Conservation (phyloP, 2,329 filamentous ascomycete genomes). For the Aspergillus eucalypticola region DNA sequence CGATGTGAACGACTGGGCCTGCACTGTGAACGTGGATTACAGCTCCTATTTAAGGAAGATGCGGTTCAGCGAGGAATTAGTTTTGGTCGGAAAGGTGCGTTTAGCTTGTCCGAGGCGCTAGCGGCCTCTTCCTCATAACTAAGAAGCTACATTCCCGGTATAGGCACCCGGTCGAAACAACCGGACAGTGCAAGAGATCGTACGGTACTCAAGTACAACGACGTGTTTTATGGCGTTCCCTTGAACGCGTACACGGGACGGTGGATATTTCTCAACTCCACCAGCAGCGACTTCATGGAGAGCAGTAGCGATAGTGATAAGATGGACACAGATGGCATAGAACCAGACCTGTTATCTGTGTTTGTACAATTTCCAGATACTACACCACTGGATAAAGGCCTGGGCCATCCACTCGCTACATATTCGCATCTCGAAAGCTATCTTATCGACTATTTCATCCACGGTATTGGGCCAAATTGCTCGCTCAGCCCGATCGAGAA, state of each 20-base stretch:
- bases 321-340: neutral
- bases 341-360: neutral
- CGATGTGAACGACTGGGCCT: slow-evolving; percentile 30
- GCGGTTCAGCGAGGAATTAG: slow-evolving; percentile 31
- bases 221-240: slow-evolving; percentile 1
- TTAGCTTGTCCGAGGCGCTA: neutral
- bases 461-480: slow-evolving; percentile 32
- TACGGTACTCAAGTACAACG: slow-evolving; percentile 13
- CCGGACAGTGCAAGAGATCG: neutral
- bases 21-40: slow-evolving; percentile 27
- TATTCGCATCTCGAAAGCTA: slow-evolving; percentile 18
- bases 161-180: slow-evolving; percentile 11
- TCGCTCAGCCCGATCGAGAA: slow-evolving; percentile 31
- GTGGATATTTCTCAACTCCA: slow-evolving; percentile 32
- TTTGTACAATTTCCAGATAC: neutral
- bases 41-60: slow-evolving; percentile 33
- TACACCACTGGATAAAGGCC: neutral
- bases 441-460: slow-evolving; percentile 33
- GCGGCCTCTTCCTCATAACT: neutral
- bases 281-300: slow-evolving; percentile 20
- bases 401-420: slow-evolving; percentile 16
- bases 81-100: slow-evolving; percentile 27
- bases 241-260: slow-evolving; percentile 5
- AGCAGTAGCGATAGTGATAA: neutral
- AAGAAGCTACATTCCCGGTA: slow-evolving; percentile 1